phyloP scores from a whole-genome alignment of 345 rosid species.

The Boechera stricta region DNA sequence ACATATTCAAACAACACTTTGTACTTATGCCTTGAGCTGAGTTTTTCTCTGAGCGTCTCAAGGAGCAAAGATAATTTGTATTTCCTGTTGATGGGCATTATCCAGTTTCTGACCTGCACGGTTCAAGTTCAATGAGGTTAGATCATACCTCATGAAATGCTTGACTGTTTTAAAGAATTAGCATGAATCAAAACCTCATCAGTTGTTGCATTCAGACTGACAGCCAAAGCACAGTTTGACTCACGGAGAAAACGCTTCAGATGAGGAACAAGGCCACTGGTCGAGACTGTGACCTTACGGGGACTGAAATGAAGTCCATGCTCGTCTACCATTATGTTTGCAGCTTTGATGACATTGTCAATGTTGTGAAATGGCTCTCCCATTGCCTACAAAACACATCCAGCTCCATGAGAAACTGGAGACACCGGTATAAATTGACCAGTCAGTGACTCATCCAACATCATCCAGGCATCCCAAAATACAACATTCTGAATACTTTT shows the following conservation, averaged over 20 bases:
- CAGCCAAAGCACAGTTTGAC: constrained; percentile 85
- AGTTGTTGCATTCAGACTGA: constrained; percentile 94
- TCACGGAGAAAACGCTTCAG: constrained; percentile 79
- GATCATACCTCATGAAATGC: constrained; percentile 3
- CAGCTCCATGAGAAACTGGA: constrained; percentile 18
- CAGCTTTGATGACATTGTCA: constrained; percentile 81
- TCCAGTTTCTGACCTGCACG: constrained; percentile 89
- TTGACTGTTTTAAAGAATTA: constrained; percentile 12
- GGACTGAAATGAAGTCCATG: constrained; percentile 97
- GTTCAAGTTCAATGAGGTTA: constrained; percentile 6
- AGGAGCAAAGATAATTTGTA: constrained; percentile 79
- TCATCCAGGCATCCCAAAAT: neutral
- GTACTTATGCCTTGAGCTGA: constrained; percentile 61
- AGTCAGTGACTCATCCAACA: neutral
- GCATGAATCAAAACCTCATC: constrained; percentile 65
- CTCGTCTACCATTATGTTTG: constrained; percentile 81
- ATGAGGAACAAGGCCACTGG: constrained; percentile 96
- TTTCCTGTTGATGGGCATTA: constrained; percentile 95
- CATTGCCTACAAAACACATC: constrained; percentile 72
- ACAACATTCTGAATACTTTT: neutral
- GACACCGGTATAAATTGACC: neutral
- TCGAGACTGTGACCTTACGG: constrained; percentile 90
- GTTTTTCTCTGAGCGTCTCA: constrained; percentile 75
- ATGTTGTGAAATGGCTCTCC: constrained; percentile 95
- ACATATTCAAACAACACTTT: constrained; percentile 92